Evolutionary conservation across 768 basidiomycete genomes (phyloP).

Genomic region (Plicaturopsis crispa): DNA sequence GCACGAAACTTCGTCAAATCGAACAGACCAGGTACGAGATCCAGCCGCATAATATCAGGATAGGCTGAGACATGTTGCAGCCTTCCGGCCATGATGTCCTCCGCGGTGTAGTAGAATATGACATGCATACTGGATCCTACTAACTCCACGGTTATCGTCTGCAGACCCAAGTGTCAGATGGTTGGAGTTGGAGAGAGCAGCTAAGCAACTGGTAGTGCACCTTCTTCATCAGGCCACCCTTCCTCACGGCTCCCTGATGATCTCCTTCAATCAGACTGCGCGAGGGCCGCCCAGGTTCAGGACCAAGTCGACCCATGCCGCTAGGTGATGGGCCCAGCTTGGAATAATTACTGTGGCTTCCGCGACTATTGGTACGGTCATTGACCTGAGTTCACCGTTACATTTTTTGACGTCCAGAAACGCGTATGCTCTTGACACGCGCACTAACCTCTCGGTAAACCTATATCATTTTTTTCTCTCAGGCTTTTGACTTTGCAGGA

Average conservation of each 20-base stretch:
- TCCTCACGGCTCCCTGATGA: neutral
- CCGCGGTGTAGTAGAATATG: neutral
- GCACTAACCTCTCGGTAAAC: neutral
- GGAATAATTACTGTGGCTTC: no score
- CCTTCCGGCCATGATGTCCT: neutral
- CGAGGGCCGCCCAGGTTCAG: neutral
- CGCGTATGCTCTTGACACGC: neutral
- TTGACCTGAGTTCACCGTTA: no score
- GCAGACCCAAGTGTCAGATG: neutral
- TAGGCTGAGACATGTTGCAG: neutral
- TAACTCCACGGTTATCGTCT: neutral
- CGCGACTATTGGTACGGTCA: no score
- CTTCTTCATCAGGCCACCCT: neutral
- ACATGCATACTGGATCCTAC: neutral
- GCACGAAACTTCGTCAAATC: neutral
- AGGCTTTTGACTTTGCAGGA: neutral
- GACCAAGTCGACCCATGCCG: conserved; percentile 32
- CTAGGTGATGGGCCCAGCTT: neutral
- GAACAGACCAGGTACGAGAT: neutral
- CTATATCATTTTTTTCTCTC: neutral
- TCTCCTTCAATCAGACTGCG: neutral
- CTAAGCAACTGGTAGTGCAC: no score
- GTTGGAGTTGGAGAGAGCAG: neutral
- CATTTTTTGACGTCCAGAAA: conserved; percentile 47
- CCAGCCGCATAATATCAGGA: neutral